Percentiles rank a stretch among this genome's conserved stretches.
Conservation (phyloP, 306 rosid genomes). For the Cicer judaicum region DNA sequence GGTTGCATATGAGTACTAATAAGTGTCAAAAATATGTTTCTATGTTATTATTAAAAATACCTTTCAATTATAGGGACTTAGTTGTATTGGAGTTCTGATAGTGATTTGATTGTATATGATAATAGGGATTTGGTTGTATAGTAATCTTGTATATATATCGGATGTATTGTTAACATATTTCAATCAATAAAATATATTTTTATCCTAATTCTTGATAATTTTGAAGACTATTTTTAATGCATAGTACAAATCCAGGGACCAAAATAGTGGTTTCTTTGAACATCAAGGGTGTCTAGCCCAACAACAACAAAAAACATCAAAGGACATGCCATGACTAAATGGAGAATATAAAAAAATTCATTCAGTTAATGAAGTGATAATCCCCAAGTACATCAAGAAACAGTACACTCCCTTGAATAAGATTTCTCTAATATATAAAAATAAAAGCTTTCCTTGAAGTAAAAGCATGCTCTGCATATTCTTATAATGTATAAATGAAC, state of each 20-base stretch:
- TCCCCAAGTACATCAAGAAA: slow-evolving; percentile 25
- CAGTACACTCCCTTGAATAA: not conserved
- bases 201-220: no score
- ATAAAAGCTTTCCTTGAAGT: slow-evolving; percentile 30
- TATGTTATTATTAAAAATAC: no score
- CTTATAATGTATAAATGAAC: slow-evolving; percentile 48
- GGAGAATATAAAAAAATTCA: not conserved
- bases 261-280: not conserved
- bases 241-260: not conserved
- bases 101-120: no score
- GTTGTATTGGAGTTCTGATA: no score
- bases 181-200: no score
- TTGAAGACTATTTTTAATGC: no score
- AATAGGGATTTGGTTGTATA: no score
- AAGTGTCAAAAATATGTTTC: no score
- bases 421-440: slow-evolving; percentile 9
- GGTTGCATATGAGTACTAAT: no score
- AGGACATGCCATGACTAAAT: not conserved
- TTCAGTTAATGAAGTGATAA: slow-evolving; percentile 11
- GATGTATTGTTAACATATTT: no score
- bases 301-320: not conserved
- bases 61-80: no score
- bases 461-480: slow-evolving; percentile 14
- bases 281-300: not conserved
- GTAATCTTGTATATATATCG: no score